Conservation (phyloP, 768 basidiomycete species). For the Sistotremastrum suecicum region DNA sequence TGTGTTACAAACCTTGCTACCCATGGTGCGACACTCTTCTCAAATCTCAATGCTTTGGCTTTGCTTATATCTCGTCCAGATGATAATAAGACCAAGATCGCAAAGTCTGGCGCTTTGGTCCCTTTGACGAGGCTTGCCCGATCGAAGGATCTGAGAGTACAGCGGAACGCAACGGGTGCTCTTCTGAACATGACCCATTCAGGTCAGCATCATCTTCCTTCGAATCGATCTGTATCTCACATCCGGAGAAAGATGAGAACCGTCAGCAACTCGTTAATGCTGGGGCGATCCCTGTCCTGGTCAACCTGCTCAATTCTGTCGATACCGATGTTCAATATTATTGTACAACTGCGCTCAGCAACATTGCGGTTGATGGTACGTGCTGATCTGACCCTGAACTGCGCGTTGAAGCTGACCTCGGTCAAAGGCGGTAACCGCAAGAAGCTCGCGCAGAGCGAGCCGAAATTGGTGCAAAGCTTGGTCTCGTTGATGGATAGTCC, state of each 20-base stretch:
- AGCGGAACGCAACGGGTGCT: slow-evolving; percentile 96
- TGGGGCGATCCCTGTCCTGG: slow-evolving; percentile 94
- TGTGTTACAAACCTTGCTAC: slow-evolving; percentile 98
- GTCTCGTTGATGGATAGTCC: slow-evolving; percentile 95
- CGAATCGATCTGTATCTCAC: not conserved
- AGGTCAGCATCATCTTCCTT: slow-evolving; percentile 33
- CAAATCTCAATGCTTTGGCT: slow-evolving; percentile 3
- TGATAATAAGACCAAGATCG: slow-evolving; percentile 99
- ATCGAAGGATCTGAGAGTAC: slow-evolving; percentile 98
- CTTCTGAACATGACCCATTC: slow-evolving; percentile 99
- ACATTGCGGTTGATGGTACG: slow-evolving; percentile 92
- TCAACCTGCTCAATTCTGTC: slow-evolving; percentile 82
- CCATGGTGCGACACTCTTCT: slow-evolving; percentile 50
- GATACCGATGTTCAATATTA: slow-evolving; percentile 99
- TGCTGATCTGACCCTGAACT: slow-evolving; percentile 1
- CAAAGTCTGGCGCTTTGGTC: slow-evolving; percentile 96
- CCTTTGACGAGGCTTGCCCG: slow-evolving; percentile 91
- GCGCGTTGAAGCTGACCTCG: not conserved
- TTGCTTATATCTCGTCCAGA: slow-evolving; percentile 32
- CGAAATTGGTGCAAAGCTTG: slow-evolving; percentile 85
- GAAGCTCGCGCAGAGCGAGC: slow-evolving; percentile 88
- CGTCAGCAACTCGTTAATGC: slow-evolving; percentile 96
- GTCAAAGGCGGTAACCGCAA: slow-evolving; percentile 68
- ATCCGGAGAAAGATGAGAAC: slow-evolving; percentile 69
- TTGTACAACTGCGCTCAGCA: slow-evolving; percentile 95